Evolutionary conservation across 768 basidiomycete genomes (phyloP), one percentile per base, ranked within the genome.

Genomic region (Suillus spraguei): DNA sequence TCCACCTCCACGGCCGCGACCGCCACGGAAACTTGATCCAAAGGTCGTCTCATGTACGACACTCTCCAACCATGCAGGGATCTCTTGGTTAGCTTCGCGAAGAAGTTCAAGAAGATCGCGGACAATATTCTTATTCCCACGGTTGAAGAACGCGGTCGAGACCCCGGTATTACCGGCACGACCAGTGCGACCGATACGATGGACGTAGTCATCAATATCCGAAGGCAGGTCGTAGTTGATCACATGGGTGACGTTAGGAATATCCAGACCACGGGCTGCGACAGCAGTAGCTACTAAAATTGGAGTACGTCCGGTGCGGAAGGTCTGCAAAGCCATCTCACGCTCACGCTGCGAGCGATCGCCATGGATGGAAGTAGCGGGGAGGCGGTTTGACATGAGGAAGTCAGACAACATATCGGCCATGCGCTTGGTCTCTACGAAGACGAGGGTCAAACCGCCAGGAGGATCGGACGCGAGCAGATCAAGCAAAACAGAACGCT

Each of bases 381-480:
- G 88, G 66, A 97, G 85, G 71, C 85, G 79, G 78, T 94, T 90
- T 62, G 78, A 73, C 80, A 93, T 87, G 69, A 99, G 83, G 85
- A 96, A 99, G 74, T 97, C 97, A 72, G 95, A 97, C 14, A 99
- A 85, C 88, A 92, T 92, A 71, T 99, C 97, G 36, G 97, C 97
- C 95, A 98, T 99, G 67, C 97, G 87, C 82, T 99, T 99, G 62
- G 97, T 99, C 85, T 99, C 97, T 65, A 99, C 97, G 76, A 99
- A 99, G 70, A 99, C 89, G 59, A 99, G 88, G 20, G 95, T 95
- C 35, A 99, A 82, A 39, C 95, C 95, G 78, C 71, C 87, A 76
- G 72, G 65, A 46, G 71, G 60, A 67, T 95, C 89, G 39, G 94
- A 92, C 49, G 87, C 87, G 60, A 99, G 87, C 65, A 99, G 88